Evolutionary conservation across 2,329 filamentous ascomycete genomes (phyloP).

Genomic region (Botrytis cinerea): DNA sequence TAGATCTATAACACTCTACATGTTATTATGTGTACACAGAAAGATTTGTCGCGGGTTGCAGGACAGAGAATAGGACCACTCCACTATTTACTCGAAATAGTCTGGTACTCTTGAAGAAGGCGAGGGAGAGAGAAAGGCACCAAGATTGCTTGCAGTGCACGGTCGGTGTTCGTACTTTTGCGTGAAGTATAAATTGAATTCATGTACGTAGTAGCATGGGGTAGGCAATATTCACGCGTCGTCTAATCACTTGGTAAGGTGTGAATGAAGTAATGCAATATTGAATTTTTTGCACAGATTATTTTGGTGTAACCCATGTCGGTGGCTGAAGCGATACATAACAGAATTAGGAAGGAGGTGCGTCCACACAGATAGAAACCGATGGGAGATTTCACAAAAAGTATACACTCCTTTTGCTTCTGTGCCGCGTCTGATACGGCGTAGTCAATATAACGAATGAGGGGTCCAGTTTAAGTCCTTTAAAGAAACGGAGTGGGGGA

Average conservation of each 20-base stretch:
- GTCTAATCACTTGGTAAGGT: background rate
- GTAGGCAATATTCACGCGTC: background rate
- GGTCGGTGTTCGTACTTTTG: conserved; percentile 12
- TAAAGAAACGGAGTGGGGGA: conserved; percentile 5
- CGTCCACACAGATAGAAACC: conserved; percentile 1
- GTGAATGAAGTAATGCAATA: conserved; percentile 2
- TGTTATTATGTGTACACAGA: background rate
- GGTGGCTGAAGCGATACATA: conserved; percentile 22
- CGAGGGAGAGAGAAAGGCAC: background rate
- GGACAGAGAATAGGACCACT: background rate
- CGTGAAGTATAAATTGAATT: conserved; percentile 9
- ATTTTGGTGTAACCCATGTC: conserved; percentile 23
- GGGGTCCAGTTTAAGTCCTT: conserved; percentile 2
- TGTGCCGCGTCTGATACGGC: conserved; percentile 12
- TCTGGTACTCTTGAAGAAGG: background rate
- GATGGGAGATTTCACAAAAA: conserved; percentile 12
- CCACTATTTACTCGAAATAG: conserved; percentile 8
- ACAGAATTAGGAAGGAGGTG: conserved; percentile 12
- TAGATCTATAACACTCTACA: conserved; percentile 6
- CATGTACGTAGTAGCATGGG: conserved; percentile 7
- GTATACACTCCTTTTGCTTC: background rate
- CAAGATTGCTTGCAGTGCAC: conserved; percentile 17
- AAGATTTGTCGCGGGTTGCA: conserved; percentile 9
- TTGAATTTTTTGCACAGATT: background rate
- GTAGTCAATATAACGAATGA: conserved; percentile 11